Base-by-base conservation (phyloP, 805 yeast species). In the Yamadazyma olivae region DNA sequence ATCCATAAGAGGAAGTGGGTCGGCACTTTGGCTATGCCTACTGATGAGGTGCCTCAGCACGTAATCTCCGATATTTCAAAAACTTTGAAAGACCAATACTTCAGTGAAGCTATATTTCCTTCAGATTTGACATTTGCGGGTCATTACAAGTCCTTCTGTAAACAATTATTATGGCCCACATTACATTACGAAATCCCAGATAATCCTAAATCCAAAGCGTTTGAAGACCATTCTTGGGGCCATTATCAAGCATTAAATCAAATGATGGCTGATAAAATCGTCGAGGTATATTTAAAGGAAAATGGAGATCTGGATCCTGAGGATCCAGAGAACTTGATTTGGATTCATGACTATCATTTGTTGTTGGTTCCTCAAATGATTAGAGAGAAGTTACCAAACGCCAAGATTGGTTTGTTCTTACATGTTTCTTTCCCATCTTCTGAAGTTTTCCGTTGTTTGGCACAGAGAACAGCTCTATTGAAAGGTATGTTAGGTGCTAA, bases 131-230 rank as follows among this genome's bases (percentile, higher is more conserved):
- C 88, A 1, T 87, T 88, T 49, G 84, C 83, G 51, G 97, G 97
- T 15, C 96, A 90, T 54, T 93, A 93, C 59, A 79, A 79, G 39
- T 85, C 87, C 35, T 93, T 84, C 57, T 91, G 97, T 59, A 93
- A 93, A 59, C 95, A 90, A 52, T 86, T 93, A 26, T 66, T 93
- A 43, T 93, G 98, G 98, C 99, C 99, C 21, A 87, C 96, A 2
- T 72, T 93, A 44, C 81, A 77, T 49, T 93, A 93, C 56, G 96
- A 91, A 58, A 86, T 91, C 25, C 98, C 98, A 0, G 98, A 93
- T 58, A 82, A 90, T 53, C 95, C 96, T 34, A 86, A 84, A 48
- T 81, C 95, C 1, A 89, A 89, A 57, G 95, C 95, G 0, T 93
- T 91, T 59, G 96, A 91, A 59, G 96, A 87, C 46, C 95, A 89